These are phyloP conservation scores for Russula ochroleuca DNA, from an alignment of 768 basidiomycete species.

Conservation along the genomic window DNA sequence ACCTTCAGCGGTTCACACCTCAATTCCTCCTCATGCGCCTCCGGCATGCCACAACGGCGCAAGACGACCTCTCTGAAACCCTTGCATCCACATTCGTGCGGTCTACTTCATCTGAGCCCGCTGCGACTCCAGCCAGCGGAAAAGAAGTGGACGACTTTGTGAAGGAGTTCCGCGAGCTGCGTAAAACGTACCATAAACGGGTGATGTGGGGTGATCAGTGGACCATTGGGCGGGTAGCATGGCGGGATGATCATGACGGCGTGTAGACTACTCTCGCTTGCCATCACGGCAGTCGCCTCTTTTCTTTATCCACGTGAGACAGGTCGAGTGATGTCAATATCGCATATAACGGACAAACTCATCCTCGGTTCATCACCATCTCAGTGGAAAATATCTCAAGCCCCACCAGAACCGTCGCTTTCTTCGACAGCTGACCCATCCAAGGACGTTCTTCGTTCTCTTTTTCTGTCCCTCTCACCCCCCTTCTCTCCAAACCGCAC, in stretches of 20 bases:
- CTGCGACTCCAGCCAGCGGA: constrained; percentile 29
- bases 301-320: background rate
- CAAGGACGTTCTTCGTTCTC: constrained; percentile 38
- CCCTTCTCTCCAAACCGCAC: constrained; percentile 32
- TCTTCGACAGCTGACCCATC: constrained; percentile 3
- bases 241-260: constrained; percentile 55
- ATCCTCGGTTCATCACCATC: constrained; percentile 6
- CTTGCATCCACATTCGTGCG: constrained; percentile 80
- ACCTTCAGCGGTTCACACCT: constrained; percentile 66
- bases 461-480: constrained; percentile 40
- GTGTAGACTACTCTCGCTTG: background rate
- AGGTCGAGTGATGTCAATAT: constrained; percentile 15
- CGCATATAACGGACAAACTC: constrained; percentile 25
- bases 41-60: constrained; percentile 81
- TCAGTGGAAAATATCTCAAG: background rate
- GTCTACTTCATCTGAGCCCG: constrained; percentile 35
- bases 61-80: constrained; percentile 85
- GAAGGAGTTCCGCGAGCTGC: constrained; percentile 76
- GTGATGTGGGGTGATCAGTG: constrained; percentile 88
- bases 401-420: background rate
- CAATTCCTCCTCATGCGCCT: constrained; percentile 87
- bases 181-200: constrained; percentile 92
- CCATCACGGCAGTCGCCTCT: background rate
- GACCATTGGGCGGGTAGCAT: constrained; percentile 77
- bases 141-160: constrained; percentile 83